phyloP scores from a whole-genome alignment of 1,284 basidiomycete genomes.

The Phenoliferia sp. region DNA sequence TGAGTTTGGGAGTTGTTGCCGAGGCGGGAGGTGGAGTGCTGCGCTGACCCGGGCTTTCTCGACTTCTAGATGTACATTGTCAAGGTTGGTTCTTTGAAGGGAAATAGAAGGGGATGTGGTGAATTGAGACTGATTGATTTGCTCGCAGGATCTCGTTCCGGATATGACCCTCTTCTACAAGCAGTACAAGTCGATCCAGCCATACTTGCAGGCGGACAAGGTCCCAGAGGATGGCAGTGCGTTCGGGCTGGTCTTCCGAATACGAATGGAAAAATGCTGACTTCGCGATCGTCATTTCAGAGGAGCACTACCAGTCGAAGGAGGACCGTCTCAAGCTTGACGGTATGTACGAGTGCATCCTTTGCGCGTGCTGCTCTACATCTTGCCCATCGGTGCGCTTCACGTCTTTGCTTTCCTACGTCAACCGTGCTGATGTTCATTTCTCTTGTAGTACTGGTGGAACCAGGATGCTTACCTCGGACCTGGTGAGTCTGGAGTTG shows the following conservation, averaged over 20 bases:
- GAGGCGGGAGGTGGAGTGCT: no score
- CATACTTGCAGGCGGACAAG: conserved; percentile 83
- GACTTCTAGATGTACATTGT: conserved; percentile 82
- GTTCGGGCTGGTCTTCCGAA: background rate
- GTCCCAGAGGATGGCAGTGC: conserved; percentile 59
- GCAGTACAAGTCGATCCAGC: conserved; percentile 98
- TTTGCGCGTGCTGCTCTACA: conserved; percentile 93
- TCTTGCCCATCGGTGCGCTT: conserved; percentile 64
- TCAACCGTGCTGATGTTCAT: background rate
- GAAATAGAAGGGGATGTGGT: no score
- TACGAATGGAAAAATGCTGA: background rate
- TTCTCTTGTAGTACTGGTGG: conserved; percentile 87
- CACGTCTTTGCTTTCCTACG: background rate
- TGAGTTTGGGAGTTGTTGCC: conserved; percentile 48
- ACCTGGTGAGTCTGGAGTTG: conserved; percentile 86
- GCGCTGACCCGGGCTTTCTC: background rate
- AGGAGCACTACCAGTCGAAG: conserved; percentile 79
- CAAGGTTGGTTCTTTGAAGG: conserved; percentile 50
- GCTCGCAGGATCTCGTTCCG: conserved; percentile 68
- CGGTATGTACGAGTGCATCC: conserved; percentile 85
- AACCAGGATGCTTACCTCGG: conserved; percentile 98
- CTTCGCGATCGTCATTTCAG: conserved; percentile 10
- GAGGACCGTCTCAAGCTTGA: conserved; percentile 95
- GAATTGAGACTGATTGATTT: background rate
- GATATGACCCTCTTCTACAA: conserved; percentile 77